These are phyloP conservation scores for Metschnikowia anglica DNA, from an alignment of 805 yeast genomes.

Conservation along the genomic window DNA sequence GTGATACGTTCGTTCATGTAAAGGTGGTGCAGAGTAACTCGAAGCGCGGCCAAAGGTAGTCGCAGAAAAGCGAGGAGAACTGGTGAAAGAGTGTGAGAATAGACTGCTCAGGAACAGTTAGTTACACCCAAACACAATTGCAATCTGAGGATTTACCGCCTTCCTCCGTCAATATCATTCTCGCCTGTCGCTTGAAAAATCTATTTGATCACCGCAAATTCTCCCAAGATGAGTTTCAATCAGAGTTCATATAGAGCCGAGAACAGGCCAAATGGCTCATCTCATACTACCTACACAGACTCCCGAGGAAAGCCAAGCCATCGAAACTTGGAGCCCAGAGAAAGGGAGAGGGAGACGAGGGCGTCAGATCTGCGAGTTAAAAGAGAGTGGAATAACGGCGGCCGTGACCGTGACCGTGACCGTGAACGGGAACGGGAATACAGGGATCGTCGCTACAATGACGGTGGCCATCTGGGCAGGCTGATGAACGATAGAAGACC, in stretches of 20 bases:
- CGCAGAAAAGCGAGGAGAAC: slow-evolving; percentile 2
- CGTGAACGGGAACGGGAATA: slow-evolving; percentile 1
- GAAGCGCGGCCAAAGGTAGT: background rate
- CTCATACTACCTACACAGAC: background rate
- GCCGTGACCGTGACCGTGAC: slow-evolving; percentile 5
- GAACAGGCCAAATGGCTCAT: slow-evolving; percentile 1
- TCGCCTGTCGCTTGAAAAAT: too few relatives aligned
- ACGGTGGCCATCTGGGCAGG: slow-evolving; percentile 1
- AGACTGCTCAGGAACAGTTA: background rate
- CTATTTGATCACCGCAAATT: background rate
- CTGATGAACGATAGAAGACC: slow-evolving; percentile 6
- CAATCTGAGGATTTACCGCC: too few relatives aligned
- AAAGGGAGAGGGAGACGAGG: slow-evolving; percentile 17
- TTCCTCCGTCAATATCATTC: too few relatives aligned
- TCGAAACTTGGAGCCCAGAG: slow-evolving; percentile 2
- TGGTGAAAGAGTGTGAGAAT: background rate
- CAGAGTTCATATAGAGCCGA: slow-evolving; percentile 1
- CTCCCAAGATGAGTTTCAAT: slow-evolving; percentile 1
- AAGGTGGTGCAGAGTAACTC: background rate
- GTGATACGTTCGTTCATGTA: too few relatives aligned
- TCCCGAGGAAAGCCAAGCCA: background rate
- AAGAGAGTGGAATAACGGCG: slow-evolving; percentile 5
- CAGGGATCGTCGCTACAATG: slow-evolving; percentile 7
- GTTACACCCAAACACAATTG: too few relatives aligned
- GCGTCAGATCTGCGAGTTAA: slow-evolving; percentile 11